phyloP scores from a whole-genome alignment of 2,329 filamentous ascomycete species.

The Colletotrichum truncatum region DNA sequence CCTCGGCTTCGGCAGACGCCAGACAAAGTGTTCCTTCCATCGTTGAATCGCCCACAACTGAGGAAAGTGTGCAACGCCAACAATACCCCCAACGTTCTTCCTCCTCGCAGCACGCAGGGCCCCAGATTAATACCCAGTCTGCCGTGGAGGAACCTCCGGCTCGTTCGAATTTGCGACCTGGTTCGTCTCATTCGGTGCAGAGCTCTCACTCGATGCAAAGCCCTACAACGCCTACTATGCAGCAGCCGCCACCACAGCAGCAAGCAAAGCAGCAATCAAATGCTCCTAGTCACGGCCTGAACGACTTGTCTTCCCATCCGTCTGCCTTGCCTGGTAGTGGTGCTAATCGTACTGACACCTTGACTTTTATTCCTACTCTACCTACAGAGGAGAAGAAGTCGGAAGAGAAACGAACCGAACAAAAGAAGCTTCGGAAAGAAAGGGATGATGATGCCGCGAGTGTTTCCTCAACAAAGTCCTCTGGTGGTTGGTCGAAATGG shows the following conservation, averaged over 20 bases:
- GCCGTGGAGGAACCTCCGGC: constrained; percentile 53
- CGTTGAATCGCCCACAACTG: constrained; percentile 69
- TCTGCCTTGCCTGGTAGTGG: constrained; percentile 76
- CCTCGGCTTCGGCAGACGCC: constrained; percentile 40
- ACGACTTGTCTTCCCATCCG: constrained; percentile 72
- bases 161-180: constrained; percentile 54
- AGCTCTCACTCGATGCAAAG: constrained; percentile 18
- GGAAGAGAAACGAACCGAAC: constrained; percentile 61
- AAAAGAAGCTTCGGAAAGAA: constrained; percentile 75
- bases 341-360: constrained; percentile 74
- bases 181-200: constrained; percentile 31
- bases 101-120: constrained; percentile 41
- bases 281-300: constrained; percentile 54
- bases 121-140: constrained; percentile 34
- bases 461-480: constrained; percentile 74
- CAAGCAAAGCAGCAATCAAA: constrained; percentile 35
- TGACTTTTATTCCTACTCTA: constrained; percentile 83
- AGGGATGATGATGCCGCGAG: constrained; percentile 70
- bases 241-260: constrained; percentile 25
- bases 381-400: constrained; percentile 74
- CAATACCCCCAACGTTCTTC: constrained; percentile 63
- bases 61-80: constrained; percentile 43
- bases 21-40: constrained; percentile 62
- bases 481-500: constrained; percentile 80
- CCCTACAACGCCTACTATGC: constrained; percentile 24